phyloP scores from a whole-genome alignment of 805 yeast species.

The Candida loeiensis region DNA sequence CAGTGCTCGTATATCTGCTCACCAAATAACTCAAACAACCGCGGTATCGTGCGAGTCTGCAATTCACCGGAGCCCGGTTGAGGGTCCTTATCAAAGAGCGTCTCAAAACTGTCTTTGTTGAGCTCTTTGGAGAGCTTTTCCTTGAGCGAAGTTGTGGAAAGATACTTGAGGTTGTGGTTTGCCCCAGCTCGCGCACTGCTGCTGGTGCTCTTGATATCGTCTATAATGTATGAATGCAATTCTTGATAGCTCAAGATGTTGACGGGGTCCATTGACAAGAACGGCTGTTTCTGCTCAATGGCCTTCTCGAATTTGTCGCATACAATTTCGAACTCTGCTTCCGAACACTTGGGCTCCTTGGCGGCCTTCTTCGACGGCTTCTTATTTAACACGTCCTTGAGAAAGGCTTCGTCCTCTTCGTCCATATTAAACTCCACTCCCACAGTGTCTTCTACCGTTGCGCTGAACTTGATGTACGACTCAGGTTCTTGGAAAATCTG shows the following conservation, averaged over 20 bases:
- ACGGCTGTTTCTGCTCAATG: constrained; percentile 82
- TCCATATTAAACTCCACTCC: constrained; percentile 89
- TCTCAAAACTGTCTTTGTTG: constrained; percentile 51
- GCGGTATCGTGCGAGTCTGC: constrained; percentile 41
- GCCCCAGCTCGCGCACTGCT: constrained; percentile 25
- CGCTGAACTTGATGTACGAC: constrained; percentile 81
- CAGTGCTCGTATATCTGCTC: constrained; percentile 72
- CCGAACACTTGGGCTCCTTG: constrained; percentile 46
- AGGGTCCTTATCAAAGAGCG: constrained; percentile 52
- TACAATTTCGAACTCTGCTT: constrained; percentile 81
- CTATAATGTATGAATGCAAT: constrained; percentile 48
- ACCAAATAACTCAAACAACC: constrained; percentile 59
- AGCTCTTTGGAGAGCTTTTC: constrained; percentile 55
- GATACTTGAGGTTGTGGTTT: constrained; percentile 29
- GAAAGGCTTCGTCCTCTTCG: constrained; percentile 75
- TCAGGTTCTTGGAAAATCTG: constrained; percentile 63
- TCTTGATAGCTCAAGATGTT: constrained; percentile 71
- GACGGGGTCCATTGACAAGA: constrained; percentile 76
- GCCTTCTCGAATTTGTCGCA: constrained; percentile 71
- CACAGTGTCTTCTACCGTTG: constrained; percentile 92
- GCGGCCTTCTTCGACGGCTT: constrained; percentile 24
- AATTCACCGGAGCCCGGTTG: constrained; percentile 15
- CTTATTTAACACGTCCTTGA: constrained; percentile 37
- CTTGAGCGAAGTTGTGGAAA: constrained; percentile 57
- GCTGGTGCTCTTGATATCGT: constrained; percentile 28